phyloP scores from a whole-genome alignment of 1,284 basidiomycete species.

The Thelephora terrestris region DNA sequence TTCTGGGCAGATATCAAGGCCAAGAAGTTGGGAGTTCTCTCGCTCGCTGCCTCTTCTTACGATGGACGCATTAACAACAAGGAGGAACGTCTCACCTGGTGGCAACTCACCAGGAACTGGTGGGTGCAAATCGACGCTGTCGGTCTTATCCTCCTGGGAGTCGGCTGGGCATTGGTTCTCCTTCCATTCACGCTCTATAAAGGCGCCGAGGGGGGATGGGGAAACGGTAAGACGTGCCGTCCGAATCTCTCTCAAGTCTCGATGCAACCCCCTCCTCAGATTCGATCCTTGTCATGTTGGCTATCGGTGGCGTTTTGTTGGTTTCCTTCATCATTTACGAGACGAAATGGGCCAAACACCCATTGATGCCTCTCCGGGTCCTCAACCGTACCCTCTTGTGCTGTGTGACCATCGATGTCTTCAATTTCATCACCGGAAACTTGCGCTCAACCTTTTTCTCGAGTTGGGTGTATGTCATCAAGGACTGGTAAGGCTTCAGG shows the following conservation, averaged over 20 bases:
- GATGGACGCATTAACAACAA: constrained; percentile 2
- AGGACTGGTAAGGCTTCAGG: constrained; percentile 35
- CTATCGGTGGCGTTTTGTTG: constrained; percentile 36
- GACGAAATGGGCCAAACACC: constrained; percentile 35
- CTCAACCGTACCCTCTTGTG: constrained; percentile 48
- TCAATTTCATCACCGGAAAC: neutral
- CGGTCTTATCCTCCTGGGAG: constrained; percentile 48
- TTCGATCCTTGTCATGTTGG: constrained; percentile 46
- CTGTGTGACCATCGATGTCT: constrained; percentile 53
- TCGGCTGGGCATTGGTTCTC: constrained; percentile 43
- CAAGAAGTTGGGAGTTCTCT: constrained; percentile 36
- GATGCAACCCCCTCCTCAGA: constrained; percentile 21
- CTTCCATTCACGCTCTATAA: constrained; percentile 45
- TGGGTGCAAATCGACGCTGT: constrained; percentile 48
- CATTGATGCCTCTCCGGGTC: constrained; percentile 47
- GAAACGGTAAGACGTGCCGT: constrained; percentile 17
- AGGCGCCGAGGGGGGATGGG: constrained; percentile 26
- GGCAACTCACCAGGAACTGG: constrained; percentile 17
- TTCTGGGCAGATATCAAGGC: constrained; percentile 65
- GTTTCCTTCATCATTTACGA: constrained; percentile 41
- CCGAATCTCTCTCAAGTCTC: neutral
- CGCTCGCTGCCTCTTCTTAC: constrained; percentile 6
- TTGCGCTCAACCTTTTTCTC: constrained; percentile 37
- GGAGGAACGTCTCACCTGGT: neutral
- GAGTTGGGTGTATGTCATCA: constrained; percentile 51